Base-by-base conservation (phyloP, 768 basidiomycete genomes). In the Pleurotus tuoliensis region DNA sequence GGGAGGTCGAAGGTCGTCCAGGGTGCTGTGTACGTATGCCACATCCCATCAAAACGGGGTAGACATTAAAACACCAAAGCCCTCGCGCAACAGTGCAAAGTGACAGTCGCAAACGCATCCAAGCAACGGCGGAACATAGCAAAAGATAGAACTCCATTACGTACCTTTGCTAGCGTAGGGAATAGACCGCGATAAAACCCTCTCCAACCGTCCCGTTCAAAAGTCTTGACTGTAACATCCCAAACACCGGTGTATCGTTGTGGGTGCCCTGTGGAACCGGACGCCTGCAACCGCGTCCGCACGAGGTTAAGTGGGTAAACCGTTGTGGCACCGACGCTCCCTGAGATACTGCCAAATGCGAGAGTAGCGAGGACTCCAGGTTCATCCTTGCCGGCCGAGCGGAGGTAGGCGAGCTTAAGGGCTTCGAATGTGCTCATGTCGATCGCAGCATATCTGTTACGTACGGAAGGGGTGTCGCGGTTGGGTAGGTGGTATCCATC, bases 351-450 rank as follows among this genome's bases (percentile, higher is more conserved):
- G 45, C 95, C 95, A 63, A 97, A 98, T 3, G 90, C 86, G 15
- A 98, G 82, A 27, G 94, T 68, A 24, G 91, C 93, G 53, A 94
- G 78, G 5, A 94, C 84, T 2, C 92, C 91, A 0, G 96, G 93
- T 68, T 99, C 95, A 24, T 94, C 88, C 64, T 87, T 83, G 34
- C 87, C 88, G 4, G 91, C 90, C 30, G 94, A 96, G 51, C 85
- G 82, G 39, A 89, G 74, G 69, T 98, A 98, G 2, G 90, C 86
- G 44, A 94, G 76, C 69, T 98, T 98, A 56, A 99, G 83, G 2
- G 93, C 92, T 73, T 98, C 96, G 58, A 97, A 98, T 3, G 95
- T 95, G 63, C 88, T 90, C 92, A 94, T 96, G 71, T 99, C 96
- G 60, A 98, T 99, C 4, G 96, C 96, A 12, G 92, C 88, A 68